Conservation (phyloP, 768 basidiomycete species). For the Multifurca ochricompacta region DNA sequence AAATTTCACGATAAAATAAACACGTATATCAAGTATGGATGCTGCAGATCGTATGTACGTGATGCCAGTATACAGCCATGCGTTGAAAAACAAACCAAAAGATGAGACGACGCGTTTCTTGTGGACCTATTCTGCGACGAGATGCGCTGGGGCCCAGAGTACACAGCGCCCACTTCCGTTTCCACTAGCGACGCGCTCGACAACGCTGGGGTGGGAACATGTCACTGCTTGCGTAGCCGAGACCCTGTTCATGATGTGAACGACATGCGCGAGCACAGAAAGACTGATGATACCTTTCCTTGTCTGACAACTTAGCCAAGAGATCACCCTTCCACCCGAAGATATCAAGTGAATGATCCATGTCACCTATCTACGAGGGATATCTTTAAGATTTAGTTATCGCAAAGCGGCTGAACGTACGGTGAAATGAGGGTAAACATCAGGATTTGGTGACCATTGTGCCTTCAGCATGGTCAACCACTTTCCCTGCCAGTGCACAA, state of each 20-base stretch:
- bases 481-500: conserved; percentile 45
- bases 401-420: conserved; percentile 32
- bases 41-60: not conserved
- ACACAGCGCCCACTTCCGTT: conserved; percentile 76
- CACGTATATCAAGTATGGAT: not conserved
- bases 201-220: conserved; percentile 68
- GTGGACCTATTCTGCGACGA: not conserved
- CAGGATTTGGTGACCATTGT: conserved; percentile 70
- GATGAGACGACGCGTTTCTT: not conserved
- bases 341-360: conserved; percentile 73
- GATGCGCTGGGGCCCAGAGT: conserved; percentile 57
- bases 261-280: not conserved
- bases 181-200: conserved; percentile 69
- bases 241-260: conserved; percentile 38
- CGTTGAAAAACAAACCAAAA: not conserved
- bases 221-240: conserved; percentile 88
- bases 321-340: conserved; percentile 72
- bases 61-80: not conserved
- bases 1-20: not conserved
- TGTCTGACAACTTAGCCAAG: conserved; percentile 44
- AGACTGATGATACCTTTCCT: conserved; percentile 45
- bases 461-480: conserved; percentile 77
- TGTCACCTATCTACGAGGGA: conserved; percentile 52
- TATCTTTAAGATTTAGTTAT: not conserved
- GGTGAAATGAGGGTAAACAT: conserved; percentile 78